phyloP scores from a whole-genome alignment of 345 rosid genomes.

The Eucalyptus polyanthemos region DNA sequence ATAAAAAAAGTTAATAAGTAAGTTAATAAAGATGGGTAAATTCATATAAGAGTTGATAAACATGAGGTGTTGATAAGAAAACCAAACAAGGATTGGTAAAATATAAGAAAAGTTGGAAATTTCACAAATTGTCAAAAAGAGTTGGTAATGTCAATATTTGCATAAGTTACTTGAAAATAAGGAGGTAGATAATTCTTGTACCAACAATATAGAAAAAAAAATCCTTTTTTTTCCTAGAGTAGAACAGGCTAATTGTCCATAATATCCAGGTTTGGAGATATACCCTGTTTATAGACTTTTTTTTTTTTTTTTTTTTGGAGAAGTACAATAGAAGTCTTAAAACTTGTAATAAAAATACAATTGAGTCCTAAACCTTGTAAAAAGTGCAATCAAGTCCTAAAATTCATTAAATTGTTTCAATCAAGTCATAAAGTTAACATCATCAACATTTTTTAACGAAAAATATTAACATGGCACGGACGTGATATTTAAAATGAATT shows the following conservation, averaged over 20 bases:
- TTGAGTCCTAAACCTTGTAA: too few species aligned
- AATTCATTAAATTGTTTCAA: too few species aligned
- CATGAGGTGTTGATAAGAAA: background rate
- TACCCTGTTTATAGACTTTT: background rate
- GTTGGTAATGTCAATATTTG: background rate
- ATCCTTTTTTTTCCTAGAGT: background rate
- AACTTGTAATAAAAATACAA: too few species aligned
- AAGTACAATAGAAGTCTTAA: too few species aligned
- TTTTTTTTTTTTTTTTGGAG: too few species aligned
- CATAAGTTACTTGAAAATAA: background rate
- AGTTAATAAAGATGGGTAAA: background rate
- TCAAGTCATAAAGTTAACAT: too few species aligned
- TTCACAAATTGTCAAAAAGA: background rate
- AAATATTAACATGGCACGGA: fast-evolving
- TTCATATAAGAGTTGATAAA: background rate
- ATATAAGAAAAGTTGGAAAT: background rate
- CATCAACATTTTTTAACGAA: too few species aligned
- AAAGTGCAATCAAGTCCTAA: too few species aligned
- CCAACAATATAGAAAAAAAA: background rate
- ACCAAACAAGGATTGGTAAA: background rate
- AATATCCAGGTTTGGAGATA: background rate
- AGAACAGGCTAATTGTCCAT: background rate
- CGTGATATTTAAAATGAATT: too few species aligned
- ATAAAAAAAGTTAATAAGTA: background rate
- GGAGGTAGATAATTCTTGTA: background rate